phyloP scores from a whole-genome alignment of 2,329 filamentous ascomycete species.

The Davidsoniella neocaledoniae region DNA sequence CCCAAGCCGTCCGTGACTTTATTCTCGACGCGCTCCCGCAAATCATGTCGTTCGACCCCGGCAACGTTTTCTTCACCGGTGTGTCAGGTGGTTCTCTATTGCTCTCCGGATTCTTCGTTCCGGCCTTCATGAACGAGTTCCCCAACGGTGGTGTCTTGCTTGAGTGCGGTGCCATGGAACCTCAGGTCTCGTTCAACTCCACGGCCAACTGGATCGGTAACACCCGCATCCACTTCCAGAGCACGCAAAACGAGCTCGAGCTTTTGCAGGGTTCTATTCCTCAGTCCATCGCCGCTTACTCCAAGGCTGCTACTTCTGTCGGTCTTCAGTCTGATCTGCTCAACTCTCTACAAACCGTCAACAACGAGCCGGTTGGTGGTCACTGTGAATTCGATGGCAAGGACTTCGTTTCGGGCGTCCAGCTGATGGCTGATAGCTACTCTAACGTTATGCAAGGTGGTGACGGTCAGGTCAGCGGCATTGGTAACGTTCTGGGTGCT shows the following conservation, averaged over 20 bases:
- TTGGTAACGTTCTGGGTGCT: slow-evolving; percentile 30
- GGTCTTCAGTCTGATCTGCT: slow-evolving; percentile 29
- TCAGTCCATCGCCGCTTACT: slow-evolving; percentile 31
- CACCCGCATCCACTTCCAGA: slow-evolving; percentile 40
- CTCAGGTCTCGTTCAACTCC: slow-evolving; percentile 33
- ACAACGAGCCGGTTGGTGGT: slow-evolving; percentile 37
- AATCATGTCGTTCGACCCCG: slow-evolving; percentile 34
- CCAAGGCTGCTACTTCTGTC: slow-evolving; percentile 26
- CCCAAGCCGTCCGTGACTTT: slow-evolving; percentile 37
- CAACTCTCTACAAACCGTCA: slow-evolving; percentile 36
- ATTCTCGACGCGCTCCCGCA: slow-evolving; percentile 36
- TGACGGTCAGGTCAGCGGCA: slow-evolving; percentile 30
- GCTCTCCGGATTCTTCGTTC: slow-evolving; percentile 40
- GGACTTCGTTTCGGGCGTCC: slow-evolving; percentile 37
- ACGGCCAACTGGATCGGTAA: slow-evolving; percentile 24
- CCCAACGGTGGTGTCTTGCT: slow-evolving; percentile 34
- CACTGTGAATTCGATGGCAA: slow-evolving; percentile 42
- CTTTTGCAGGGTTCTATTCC: slow-evolving; percentile 34
- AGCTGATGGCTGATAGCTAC: slow-evolving; percentile 37
- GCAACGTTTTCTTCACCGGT: slow-evolving; percentile 39
- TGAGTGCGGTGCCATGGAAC: slow-evolving; percentile 36
- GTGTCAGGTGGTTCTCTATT: slow-evolving; percentile 37
- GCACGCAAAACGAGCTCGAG: slow-evolving; percentile 32
- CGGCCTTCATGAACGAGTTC: slow-evolving; percentile 35
- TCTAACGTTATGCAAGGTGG: slow-evolving; percentile 33